A percentile compares a stretch with the other conserved stretches of the same genome.
Evolutionary conservation across 2,329 filamentous ascomycete species (phyloP).

Genomic region (Pseudogymnoascus sp.): DNA sequence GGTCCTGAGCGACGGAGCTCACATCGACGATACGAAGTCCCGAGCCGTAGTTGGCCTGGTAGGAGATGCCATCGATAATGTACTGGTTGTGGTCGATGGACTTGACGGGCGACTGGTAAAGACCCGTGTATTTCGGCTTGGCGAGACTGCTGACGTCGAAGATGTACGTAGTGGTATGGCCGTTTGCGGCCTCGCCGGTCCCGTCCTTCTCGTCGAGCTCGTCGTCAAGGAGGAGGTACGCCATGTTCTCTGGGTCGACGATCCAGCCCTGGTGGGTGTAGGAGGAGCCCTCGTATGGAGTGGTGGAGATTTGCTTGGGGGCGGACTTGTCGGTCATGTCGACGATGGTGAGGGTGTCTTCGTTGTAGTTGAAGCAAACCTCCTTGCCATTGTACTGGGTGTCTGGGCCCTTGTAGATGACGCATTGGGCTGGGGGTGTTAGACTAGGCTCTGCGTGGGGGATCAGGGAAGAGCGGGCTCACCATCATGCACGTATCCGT

Average conservation of each 20-base stretch:
- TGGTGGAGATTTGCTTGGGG: constrained; percentile 36
- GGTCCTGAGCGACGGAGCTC: constrained; percentile 29
- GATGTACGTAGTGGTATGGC: constrained; percentile 42
- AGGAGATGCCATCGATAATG: constrained; percentile 33
- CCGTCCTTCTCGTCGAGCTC: constrained; percentile 42
- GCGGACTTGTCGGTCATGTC: constrained; percentile 37
- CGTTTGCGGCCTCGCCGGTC: constrained; percentile 34
- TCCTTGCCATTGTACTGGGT: constrained; percentile 18
- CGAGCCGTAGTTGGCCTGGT: constrained; percentile 42
- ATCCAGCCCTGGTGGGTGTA: constrained; percentile 44
- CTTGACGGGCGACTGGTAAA: constrained; percentile 32
- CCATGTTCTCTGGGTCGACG: constrained; percentile 29
- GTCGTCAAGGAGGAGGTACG: constrained; percentile 44
- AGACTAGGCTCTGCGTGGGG: neutral
- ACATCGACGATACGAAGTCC: constrained; percentile 34
- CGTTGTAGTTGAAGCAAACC: constrained; percentile 21
- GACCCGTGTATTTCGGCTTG: constrained; percentile 34
- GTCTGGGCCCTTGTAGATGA: constrained; percentile 21
- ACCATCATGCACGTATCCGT: constrained; percentile 30
- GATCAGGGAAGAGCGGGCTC: neutral
- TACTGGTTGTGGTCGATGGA: constrained; percentile 42
- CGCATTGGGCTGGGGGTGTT: constrained; percentile 13
- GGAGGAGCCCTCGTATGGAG: constrained; percentile 40
- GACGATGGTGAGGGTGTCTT: constrained; percentile 35
- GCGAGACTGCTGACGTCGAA: constrained; percentile 37